Evolutionary conservation across 257 asterid species (phyloP), one percentile per base, ranked within the genome.

Genomic region (Prunella vulgaris): DNA sequence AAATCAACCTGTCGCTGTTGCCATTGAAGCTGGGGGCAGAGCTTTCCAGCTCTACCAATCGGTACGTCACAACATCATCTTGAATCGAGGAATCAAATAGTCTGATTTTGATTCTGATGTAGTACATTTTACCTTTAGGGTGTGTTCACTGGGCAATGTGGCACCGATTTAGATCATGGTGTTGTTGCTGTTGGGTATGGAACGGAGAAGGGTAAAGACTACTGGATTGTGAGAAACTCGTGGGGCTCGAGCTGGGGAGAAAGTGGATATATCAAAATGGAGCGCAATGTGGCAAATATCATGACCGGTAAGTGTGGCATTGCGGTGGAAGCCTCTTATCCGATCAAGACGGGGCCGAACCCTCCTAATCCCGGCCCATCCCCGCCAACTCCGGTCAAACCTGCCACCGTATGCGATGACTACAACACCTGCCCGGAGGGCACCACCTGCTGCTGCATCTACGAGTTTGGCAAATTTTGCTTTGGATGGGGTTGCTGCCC

Each of bases 401-500:
- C 96, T 25, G 72, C 89, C n/a, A 73, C 82, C 0, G 80, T 77
- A 9, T 93, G 98, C 12, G 97, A 93, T 33, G 83, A 90, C 44
- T 84, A 86, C 76, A 81, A 74, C 76, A 63, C 90, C 1, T 93
- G 98, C 82, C 84, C 90, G 0, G 81, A 49, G 63, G 88, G 86
- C 22, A 88, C 77, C 74, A 93, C 96, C 5, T 93, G 97, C 80
- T 93, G 98, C 79, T 93, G 98, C 42, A 59, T 80, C 12, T 90
- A 80, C 66, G 70, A 75, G 76, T 88, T 75, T 24, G 89, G 87
- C 7, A 66, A 53, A 9, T 67, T 13, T 49, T 93, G 98, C 86
- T 83, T 87, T 2, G 89, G 79, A 14, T 93, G 96, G 96, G 98
- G 97, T 46, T 93, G 98, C 74, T 93, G 98, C 80, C 97, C 98